Percentiles rank a stretch among this genome's conserved stretches.
Conservation (phyloP, 179 eudicot species). For the Corrigiola litoralis region DNA sequence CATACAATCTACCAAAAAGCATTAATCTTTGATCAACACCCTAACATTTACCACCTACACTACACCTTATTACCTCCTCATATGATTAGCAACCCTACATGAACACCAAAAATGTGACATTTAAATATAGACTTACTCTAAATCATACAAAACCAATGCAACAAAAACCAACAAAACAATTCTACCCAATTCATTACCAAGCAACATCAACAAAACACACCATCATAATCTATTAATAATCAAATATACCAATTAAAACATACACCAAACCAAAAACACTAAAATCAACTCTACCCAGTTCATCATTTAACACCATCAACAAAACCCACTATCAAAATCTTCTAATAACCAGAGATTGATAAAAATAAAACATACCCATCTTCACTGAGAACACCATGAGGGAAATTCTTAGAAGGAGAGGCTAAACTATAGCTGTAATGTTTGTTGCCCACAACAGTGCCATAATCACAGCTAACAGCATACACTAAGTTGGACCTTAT, state of each 20-base stretch:
- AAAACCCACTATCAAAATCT: slow-evolving; percentile 4
- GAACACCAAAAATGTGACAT: no score
- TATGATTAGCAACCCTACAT: no score
- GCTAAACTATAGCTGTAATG: slow-evolving; percentile 56
- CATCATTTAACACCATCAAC: not conserved
- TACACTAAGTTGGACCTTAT: slow-evolving; percentile 22
- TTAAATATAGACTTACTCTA: no score
- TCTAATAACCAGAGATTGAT: not conserved
- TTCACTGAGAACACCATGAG: slow-evolving; percentile 91
- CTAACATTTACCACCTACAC: no score
- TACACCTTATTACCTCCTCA: no score
- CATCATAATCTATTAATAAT: not conserved
- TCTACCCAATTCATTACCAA: not conserved
- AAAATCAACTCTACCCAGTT: not conserved
- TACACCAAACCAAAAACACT: not conserved
- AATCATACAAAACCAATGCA: slow-evolving; percentile 2
- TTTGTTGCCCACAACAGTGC: slow-evolving; percentile 40
- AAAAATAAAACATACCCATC: slow-evolving; percentile 59
- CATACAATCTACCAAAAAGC: not conserved
- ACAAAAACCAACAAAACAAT: not conserved
- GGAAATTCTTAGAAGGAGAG: slow-evolving; percentile 42
- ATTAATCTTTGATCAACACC: not conserved
- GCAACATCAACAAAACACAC: not conserved
- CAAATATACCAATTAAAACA: slow-evolving; percentile 1
- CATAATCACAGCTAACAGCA: slow-evolving; percentile 49